These are phyloP conservation scores for Panus rudis DNA, from an alignment of 768 basidiomycete genomes.

Conservation along the genomic window DNA sequence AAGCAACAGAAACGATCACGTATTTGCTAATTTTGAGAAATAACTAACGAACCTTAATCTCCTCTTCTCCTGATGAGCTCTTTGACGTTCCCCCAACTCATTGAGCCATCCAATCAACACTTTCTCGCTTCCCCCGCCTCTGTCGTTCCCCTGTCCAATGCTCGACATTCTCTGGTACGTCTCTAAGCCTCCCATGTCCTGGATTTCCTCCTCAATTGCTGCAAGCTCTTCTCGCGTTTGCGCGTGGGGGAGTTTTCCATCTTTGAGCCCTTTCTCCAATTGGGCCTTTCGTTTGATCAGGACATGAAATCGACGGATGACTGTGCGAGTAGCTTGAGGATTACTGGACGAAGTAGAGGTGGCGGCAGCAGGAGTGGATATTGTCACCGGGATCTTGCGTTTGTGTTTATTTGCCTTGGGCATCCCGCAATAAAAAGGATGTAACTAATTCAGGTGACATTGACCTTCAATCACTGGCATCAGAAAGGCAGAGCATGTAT, in stretches of 20 bases:
- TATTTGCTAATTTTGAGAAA: no score
- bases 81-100: slow-evolving; percentile 22
- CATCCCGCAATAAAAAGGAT: slow-evolving; percentile 22
- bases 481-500: no score
- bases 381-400: slow-evolving; percentile 41
- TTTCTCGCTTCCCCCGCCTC: slow-evolving; percentile 87
- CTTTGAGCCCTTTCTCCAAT: slow-evolving; percentile 30
- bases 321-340: slow-evolving; percentile 54
- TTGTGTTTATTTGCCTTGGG: slow-evolving; percentile 31
- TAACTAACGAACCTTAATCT: slow-evolving; percentile 33
- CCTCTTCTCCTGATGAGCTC: slow-evolving; percentile 9
- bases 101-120: slow-evolving; percentile 72
- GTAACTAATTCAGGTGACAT: no score
- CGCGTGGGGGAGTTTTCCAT: neutral
- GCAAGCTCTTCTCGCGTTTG: slow-evolving; percentile 31
- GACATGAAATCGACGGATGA: slow-evolving; percentile 78
- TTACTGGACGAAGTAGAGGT: slow-evolving; percentile 36
- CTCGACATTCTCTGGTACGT: slow-evolving; percentile 79
- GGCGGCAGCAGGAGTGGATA: slow-evolving; percentile 8
- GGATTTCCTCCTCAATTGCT: slow-evolving; percentile 56
- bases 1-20: slow-evolving; percentile 8
- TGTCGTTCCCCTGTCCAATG: slow-evolving; percentile 70
- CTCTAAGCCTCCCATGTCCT: slow-evolving; percentile 67
- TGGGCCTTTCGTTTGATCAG: slow-evolving; percentile 64
- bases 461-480: no score